Evolutionary conservation across 2,329 filamentous ascomycete species (phyloP), one percentile per base, ranked within the genome.

Genomic region (Colletotrichum endophyticum): DNA sequence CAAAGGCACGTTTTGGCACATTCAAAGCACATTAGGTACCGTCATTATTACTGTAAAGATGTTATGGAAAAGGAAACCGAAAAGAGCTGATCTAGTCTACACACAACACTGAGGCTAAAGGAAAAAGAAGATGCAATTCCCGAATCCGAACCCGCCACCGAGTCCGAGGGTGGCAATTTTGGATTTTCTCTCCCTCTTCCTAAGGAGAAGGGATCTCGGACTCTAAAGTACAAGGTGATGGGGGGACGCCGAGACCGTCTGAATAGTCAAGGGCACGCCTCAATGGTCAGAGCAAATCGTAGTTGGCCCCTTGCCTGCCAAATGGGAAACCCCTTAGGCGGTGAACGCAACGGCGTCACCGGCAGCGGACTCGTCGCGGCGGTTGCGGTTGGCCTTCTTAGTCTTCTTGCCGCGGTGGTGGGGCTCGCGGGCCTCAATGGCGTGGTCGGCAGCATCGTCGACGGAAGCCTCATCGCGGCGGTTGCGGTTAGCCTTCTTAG

Each of bases 351-450:
- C 44, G 57, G 74, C 70, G 36, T 76, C 66, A 34, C 67, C 30
- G 3, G 32, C 56, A 5, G 28, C 66, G 16, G 16, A 36, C n/a
- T 62, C 68, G 25, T 39, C 61, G 12, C 63, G 61, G 30, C 73
- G 64, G 49, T 59, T 69, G 16, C 53, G 64, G 32, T 74, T 68
- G 22, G 62, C 64, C 56, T 73, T 76, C 19, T 70, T 72, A 1
- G 72, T 77, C 62, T 72, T 78, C 64, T 78, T 78, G 59, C 66
- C 74, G 12, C 62, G 56, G 66, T 77, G 76, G 36, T 79, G 76
- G 15, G 78, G 78, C 62, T 79, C 78, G 28, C 78, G 77, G 49
- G 78, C 62, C 34, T 79, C 78, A 9, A 79, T 57, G 22, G 56
- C 69, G 19, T 30, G 36, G 19, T 77, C 72, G 12, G 66, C 34